A percentile compares a stretch with the other conserved stretches of the same genome.
phyloP scores from a whole-genome alignment of 257 asterid species.

The Salvia rosmarinus region DNA sequence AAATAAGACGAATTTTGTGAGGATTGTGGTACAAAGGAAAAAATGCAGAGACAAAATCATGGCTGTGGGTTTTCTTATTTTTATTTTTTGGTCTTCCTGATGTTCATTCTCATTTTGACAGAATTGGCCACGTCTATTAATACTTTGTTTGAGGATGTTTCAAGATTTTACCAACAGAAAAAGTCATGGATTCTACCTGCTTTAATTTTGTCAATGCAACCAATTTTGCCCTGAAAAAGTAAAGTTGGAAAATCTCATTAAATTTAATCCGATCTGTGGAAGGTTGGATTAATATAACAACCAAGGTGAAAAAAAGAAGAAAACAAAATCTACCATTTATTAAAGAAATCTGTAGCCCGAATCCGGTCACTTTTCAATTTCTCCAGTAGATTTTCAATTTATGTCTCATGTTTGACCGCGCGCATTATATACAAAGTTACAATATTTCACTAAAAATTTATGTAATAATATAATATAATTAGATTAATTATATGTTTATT shows the following conservation, averaged over 20 bases:
- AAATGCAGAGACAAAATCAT: slow-evolving; percentile 29
- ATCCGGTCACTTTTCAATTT: background rate
- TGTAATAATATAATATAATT: too few species aligned
- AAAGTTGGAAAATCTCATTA: slow-evolving; percentile 21
- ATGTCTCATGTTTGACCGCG: background rate
- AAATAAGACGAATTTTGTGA: slow-evolving; percentile 41
- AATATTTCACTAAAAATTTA: too few species aligned
- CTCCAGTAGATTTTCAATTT: background rate
- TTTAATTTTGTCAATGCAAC: slow-evolving; percentile 13
- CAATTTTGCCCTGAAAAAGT: background rate
- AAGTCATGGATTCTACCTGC: slow-evolving; percentile 14
- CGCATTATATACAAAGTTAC: too few species aligned
- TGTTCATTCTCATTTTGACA: background rate
- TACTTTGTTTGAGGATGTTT: background rate
- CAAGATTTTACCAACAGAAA: background rate
- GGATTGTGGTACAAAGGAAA: slow-evolving; percentile 37
- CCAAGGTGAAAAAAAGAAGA: background rate
- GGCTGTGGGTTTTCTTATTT: background rate
- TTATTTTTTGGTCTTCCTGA: background rate
- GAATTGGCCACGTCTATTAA: background rate
- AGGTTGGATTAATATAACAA: too few species aligned
- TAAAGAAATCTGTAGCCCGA: slow-evolving; percentile 6
- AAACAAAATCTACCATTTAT: background rate
- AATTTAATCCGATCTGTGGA: background rate
- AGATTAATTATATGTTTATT: too few species aligned